Evolutionary conservation across 768 basidiomycete genomes (phyloP).

Genomic region (Leucocoprinus leucothites): DNA sequence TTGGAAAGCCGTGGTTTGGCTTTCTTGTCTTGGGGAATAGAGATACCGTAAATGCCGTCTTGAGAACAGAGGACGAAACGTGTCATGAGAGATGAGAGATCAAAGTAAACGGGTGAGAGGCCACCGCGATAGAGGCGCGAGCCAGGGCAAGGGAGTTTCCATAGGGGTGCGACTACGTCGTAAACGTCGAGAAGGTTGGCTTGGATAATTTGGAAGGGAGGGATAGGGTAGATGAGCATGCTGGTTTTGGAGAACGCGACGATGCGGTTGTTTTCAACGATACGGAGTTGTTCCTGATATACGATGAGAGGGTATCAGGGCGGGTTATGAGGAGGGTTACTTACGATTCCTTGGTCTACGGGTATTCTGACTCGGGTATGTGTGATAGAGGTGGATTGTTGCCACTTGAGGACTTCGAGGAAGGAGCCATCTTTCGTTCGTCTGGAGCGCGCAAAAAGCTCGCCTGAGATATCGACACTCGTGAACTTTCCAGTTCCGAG

Average conservation of each 20-base stretch:
- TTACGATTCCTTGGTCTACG: slow-evolving; percentile 7
- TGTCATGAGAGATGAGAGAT: slow-evolving; percentile 6
- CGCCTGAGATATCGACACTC: slow-evolving; percentile 9
- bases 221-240: slow-evolving; percentile 9
- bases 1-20: slow-evolving; percentile 12
- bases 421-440: slow-evolving; percentile 8
- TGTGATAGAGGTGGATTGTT: slow-evolving; percentile 4
- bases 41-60: slow-evolving; percentile 14
- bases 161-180: slow-evolving; percentile 9
- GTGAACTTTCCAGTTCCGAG: slow-evolving; percentile 10
- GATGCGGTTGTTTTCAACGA: slow-evolving; percentile 10
- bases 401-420: slow-evolving; percentile 11
- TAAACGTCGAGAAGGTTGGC: slow-evolving; percentile 5
- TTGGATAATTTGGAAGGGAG: slow-evolving; percentile 13
- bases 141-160: slow-evolving; percentile 11
- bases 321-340: background rate
- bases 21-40: slow-evolving; percentile 8
- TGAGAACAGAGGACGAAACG: slow-evolving; percentile 9
- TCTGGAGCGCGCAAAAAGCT: slow-evolving; percentile 7
- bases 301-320: background rate
- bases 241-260: slow-evolving; percentile 8
- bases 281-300: slow-evolving; percentile 7
- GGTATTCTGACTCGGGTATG: slow-evolving; percentile 13
- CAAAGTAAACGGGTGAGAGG: slow-evolving; percentile 9
- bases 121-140: slow-evolving; percentile 10